Conservation (phyloP, 805 yeast genomes). For the Phaffomyces antillensis region DNA sequence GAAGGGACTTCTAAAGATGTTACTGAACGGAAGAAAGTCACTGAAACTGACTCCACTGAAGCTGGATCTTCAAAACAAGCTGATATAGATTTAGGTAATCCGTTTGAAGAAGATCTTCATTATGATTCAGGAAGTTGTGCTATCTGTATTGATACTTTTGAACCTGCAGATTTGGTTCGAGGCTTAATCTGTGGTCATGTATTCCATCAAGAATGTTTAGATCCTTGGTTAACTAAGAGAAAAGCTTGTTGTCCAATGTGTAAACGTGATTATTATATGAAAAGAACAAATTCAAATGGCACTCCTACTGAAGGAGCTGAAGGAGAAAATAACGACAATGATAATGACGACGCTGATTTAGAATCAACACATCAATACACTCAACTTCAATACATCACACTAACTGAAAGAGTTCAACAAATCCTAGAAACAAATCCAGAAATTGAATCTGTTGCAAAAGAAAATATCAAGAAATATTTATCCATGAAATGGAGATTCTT, state of each 20-base stretch:
- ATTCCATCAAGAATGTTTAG: constrained; percentile 71
- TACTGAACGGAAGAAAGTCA: background rate
- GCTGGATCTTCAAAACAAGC: background rate
- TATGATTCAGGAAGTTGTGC: constrained; percentile 70
- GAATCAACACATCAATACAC: constrained; percentile 25
- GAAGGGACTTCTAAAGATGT: background rate
- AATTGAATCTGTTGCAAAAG: constrained; percentile 39
- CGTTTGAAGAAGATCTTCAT: constrained; percentile 28
- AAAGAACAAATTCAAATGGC: constrained; percentile 14
- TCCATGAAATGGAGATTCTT: constrained; percentile 29
- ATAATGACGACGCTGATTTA: constrained; percentile 3
- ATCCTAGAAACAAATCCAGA: constrained; percentile 34
- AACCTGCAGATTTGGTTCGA: constrained; percentile 56
- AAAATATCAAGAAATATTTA: constrained; percentile 29
- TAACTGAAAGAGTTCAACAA: constrained; percentile 35
- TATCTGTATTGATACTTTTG: constrained; percentile 64
- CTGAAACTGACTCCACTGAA: background rate
- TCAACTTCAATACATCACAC: constrained; percentile 30
- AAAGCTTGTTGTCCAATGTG: constrained; percentile 83
- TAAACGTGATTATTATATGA: constrained; percentile 53
- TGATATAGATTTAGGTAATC: constrained; percentile 18
- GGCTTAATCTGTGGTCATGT: constrained; percentile 79
- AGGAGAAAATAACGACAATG: constrained; percentile 15
- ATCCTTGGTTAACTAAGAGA: constrained; percentile 72
- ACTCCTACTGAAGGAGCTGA: no score